These are phyloP conservation scores for Syzygium aqueum DNA, from an alignment of 345 rosid species.

Conservation along the genomic window DNA sequence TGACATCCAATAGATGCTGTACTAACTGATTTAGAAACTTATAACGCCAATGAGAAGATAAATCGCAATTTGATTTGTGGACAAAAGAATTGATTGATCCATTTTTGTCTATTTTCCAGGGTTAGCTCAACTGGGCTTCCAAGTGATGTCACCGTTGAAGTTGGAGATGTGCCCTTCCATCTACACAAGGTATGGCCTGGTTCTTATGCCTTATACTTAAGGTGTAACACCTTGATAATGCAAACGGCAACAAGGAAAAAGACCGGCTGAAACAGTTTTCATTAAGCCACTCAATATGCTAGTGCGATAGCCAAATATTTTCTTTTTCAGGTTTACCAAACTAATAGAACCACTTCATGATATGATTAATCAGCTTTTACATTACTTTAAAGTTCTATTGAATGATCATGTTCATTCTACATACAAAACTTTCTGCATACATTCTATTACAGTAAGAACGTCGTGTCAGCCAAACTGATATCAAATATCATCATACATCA, in stretches of 20 bases:
- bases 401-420: not conserved
- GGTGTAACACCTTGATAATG: not conserved
- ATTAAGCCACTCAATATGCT: not conserved
- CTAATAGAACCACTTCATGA: not conserved
- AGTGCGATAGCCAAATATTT: not conserved
- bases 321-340: not conserved
- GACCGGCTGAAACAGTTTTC: not conserved
- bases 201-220: not conserved
- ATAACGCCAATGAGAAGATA: not conserved
- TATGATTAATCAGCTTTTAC: not conserved
- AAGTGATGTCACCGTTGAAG: constrained; percentile 66
- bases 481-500: not conserved
- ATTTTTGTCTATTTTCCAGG: constrained; percentile 29
- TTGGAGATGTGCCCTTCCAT: constrained; percentile 57
- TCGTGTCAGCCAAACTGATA: not conserved
- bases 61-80: not conserved
- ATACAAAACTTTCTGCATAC: not conserved
- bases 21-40: not conserved
- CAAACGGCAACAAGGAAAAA: not conserved
- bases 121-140: constrained; percentile 72
- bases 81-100: not conserved
- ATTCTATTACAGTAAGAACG: not conserved
- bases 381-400: not conserved
- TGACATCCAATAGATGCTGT: not conserved
- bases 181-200: constrained; percentile 61